Evolutionary conservation across 2,329 filamentous ascomycete species (phyloP).

Genomic region (Cercospora sesami): DNA sequence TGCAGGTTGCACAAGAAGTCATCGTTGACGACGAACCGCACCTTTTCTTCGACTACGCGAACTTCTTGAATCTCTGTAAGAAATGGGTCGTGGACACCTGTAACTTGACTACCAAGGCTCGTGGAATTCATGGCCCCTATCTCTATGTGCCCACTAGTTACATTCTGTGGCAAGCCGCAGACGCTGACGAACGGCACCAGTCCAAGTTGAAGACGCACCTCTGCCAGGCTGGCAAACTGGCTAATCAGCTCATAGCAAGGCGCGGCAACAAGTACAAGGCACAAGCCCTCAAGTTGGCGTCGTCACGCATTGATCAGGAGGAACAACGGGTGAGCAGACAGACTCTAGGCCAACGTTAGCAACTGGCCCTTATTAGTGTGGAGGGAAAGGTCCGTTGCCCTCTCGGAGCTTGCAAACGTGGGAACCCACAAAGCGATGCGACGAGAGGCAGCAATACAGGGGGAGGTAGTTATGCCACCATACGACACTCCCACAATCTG

Average conservation of each 20-base stretch:
- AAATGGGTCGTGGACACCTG: not conserved
- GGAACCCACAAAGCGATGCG: too few relatives aligned
- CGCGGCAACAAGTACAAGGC: not conserved
- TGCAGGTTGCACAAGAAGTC: not conserved
- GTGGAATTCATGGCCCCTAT: not conserved
- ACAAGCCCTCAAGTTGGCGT: not conserved
- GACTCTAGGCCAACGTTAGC: too few relatives aligned
- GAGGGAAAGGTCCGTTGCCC: too few relatives aligned
- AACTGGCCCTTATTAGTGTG: too few relatives aligned
- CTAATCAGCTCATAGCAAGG: not conserved
- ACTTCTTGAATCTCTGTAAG: not conserved
- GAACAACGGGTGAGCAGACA: not conserved
- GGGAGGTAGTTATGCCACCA: too few relatives aligned
- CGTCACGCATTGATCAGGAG: not conserved
- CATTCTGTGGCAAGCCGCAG: not conserved
- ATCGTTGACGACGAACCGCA: not conserved
- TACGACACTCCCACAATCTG: too few relatives aligned
- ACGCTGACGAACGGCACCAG: not conserved
- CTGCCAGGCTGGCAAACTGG: not conserved
- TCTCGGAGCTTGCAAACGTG: too few relatives aligned
- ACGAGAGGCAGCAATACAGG: too few relatives aligned
- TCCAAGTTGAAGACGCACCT: not conserved
- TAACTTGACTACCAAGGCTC: not conserved
- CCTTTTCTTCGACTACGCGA: not conserved
- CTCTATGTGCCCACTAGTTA: not conserved